Evolutionary conservation across 106 monocot genomes (phyloP), one percentile per base, ranked within the genome.

Genomic region (Apostasia shenzhenica): DNA sequence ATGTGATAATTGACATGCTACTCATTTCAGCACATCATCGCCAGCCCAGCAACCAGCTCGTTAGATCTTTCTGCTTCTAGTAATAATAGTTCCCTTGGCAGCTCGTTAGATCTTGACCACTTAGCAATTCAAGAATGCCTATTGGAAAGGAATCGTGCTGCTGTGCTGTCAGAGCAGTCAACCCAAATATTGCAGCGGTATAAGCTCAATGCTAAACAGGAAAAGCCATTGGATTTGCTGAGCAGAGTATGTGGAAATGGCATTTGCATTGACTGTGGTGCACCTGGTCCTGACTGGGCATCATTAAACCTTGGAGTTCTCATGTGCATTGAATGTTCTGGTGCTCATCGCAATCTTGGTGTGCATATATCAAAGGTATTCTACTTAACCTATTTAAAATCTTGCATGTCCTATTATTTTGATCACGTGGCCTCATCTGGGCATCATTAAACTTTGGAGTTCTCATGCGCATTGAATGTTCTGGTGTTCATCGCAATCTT

Each of bases 301-400:
- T 93, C 93, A 8, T 47, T 93, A 12, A 93, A 93, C 47, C 88
- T 93, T 67, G 93, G 93, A 0, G 64, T 89, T 63, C 89, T 93
- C 59, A 70, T 93, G 8, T 93, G 93, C 72, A 93, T 93, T 38
- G 93, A 93, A 72, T 93, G 93, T 73, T 93, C 93, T 61, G 88
- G 88, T 57, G 88, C 84, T 45, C 88, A 88, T 70, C 78, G 88
- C 0, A 88, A 88, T 77, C 88, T 88, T 74, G 88, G 88, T 45
- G 88, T 88, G 38, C 88, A 88, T 71, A 88, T 88, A 73, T 88
- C 88, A 14, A 88, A 88, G 88, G 84, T 88, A 67, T 55, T 26
- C 26, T 26, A 26, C 26, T 26, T 26, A 26, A 26, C 26, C 26
- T 26, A 26, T 26, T 26, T 26, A 26, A 26, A 26, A 26, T 26